Evolutionary conservation across 169 alveolate genomes (phyloP), one percentile per base, ranked within the genome.

Genomic region (Plasmodium malariae): DNA sequence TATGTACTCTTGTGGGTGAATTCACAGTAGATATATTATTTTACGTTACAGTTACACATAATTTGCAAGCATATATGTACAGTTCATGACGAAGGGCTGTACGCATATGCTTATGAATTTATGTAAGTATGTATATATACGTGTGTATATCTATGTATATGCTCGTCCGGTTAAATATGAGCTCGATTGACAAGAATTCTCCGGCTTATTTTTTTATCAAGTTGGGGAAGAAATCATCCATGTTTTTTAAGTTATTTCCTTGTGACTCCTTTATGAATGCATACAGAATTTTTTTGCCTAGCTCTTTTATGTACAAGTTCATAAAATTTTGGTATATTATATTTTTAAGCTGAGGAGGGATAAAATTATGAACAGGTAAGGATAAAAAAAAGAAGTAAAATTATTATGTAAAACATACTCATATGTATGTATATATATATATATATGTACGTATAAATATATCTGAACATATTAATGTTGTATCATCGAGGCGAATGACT

Each of bases 241-340:
- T 40, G 24, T 67, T 48, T 80, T 55, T 80, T 21, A 36, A 17
- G 24, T 83, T 65, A 34, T 80, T 80, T 24, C n/a, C 30, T 19
- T 40, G 49, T 55, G 90, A 43, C 43, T 80, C 90, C 24, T 40
- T 34, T 6, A 80, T 80, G 34, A 80, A 80, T 21, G 90, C 55
- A 24, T 80, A 65, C 62, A 80, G 60, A n/a, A 80, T 80, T 37
- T 57, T 80, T 28, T 67, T 80, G 21, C 90, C 90, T 28, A 80
- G 24, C 37, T 80, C 76, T 34, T 40, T 67, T 65, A 80, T 80
- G 83, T 80, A 80, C 65, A 80, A 21, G 51, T 69, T 48, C 90
- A 80, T 80, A 55, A 80, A 80, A 37, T 80, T 80, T 32, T 80
- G 90, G 32, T 80, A 80, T 65, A 80, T 37, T 34, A 11, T 65